phyloP scores from a whole-genome alignment of 768 basidiomycete genomes.

The Suillus fuscotomentosus region DNA sequence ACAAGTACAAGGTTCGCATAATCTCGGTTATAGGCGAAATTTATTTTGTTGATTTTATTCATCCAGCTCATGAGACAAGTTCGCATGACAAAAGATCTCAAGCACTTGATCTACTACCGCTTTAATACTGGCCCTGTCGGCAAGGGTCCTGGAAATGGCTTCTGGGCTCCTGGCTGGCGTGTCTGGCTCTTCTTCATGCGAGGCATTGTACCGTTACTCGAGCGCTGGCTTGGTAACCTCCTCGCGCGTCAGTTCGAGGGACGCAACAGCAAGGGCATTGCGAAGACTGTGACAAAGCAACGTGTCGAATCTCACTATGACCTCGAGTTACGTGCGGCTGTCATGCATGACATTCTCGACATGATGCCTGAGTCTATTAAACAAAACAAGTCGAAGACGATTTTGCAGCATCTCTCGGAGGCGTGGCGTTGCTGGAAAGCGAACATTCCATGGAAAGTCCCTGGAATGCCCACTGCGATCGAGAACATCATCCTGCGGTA shows the following conservation, averaged over 20 bases:
- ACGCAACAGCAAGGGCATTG: constrained; percentile 92
- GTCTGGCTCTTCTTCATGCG: constrained; percentile 99
- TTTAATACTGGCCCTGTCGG: constrained; percentile 99
- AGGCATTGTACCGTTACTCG: constrained; percentile 95
- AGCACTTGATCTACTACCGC: constrained; percentile 96
- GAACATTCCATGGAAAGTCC: constrained; percentile 99
- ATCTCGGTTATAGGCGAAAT: not conserved
- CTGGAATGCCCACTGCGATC: constrained; percentile 98
- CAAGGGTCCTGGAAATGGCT: constrained; percentile 97
- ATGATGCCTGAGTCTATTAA: constrained; percentile 99
- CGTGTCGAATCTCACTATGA: constrained; percentile 99
- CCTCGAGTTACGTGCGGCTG: constrained; percentile 93
- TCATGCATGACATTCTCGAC: constrained; percentile 99
- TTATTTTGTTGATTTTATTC: constrained; percentile 7
- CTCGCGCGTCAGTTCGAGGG: constrained; percentile 99
- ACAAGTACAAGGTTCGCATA: constrained; percentile 89
- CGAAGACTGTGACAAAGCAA: constrained; percentile 99
- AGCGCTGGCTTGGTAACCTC: constrained; percentile 97
- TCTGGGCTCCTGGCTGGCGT: constrained; percentile 99
- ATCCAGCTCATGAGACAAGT: constrained; percentile 95
- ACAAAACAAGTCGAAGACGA: constrained; percentile 99
- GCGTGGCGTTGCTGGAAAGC: constrained; percentile 99
- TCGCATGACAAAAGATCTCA: constrained; percentile 98
- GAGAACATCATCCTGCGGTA: constrained; percentile 99
- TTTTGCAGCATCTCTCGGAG: constrained; percentile 95